These are phyloP conservation scores for Arabidopsis lyrata DNA, from an alignment of 441 rosid genomes.

Conservation along the genomic window DNA sequence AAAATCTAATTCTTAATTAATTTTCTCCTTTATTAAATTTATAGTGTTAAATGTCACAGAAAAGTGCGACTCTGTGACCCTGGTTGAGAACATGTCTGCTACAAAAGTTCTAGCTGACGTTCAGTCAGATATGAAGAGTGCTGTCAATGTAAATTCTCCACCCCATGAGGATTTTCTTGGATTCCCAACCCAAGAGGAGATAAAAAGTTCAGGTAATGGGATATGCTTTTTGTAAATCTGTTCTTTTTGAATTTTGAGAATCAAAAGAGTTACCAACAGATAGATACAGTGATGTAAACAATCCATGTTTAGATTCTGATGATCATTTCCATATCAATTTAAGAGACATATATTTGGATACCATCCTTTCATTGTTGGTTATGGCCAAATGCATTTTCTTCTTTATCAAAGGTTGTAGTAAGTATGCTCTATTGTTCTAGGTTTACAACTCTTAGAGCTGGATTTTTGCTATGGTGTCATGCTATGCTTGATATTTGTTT, in stretches of 20 bases:
- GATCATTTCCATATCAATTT: neutral
- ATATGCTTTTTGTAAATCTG: slow-evolving; percentile 11
- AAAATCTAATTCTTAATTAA: slow-evolving; percentile 22
- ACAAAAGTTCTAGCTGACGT: slow-evolving; percentile 47
- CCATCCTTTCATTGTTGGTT: slow-evolving; percentile 24
- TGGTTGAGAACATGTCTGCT: slow-evolving; percentile 49
- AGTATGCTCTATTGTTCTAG: neutral
- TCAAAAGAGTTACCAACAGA: slow-evolving; percentile 6
- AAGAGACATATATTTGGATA: slow-evolving; percentile 16
- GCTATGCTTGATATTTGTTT: slow-evolving; percentile 20
- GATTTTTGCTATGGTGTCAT: neutral
- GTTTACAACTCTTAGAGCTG: neutral
- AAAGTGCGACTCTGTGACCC: slow-evolving; percentile 51
- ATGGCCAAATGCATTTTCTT: slow-evolving; percentile 26
- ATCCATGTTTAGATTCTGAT: neutral
- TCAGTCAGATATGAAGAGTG: slow-evolving; percentile 48
- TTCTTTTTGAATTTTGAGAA: slow-evolving; percentile 14
- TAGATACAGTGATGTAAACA: neutral
- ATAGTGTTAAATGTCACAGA: slow-evolving; percentile 52
- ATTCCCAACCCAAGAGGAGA: slow-evolving; percentile 69
- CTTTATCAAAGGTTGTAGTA: slow-evolving; percentile 13
- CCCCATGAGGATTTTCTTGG: slow-evolving; percentile 77
- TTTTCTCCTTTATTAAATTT: slow-evolving; percentile 35
- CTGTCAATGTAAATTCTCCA: slow-evolving; percentile 53
- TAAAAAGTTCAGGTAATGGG: slow-evolving; percentile 68